Evolutionary conservation across 2,329 filamentous ascomycete species (phyloP), one percentile per base, ranked within the genome.

Genomic region (Beauveria australis): DNA sequence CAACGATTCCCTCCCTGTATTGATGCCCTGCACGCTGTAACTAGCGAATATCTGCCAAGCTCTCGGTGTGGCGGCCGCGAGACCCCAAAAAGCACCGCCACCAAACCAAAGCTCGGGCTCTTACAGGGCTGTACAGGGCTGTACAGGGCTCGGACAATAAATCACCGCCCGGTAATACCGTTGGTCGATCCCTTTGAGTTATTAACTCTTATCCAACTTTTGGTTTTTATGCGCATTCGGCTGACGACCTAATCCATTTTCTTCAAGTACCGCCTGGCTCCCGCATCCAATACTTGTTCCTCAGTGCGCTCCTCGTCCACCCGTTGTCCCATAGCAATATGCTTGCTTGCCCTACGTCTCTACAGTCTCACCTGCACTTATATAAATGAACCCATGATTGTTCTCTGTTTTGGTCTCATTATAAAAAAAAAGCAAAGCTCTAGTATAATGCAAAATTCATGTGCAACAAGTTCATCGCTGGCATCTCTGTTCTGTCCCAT

Each of bases 401-500:
- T 51, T 58, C 16, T 24, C 33, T 41, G 10, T 26, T 19, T 59
- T 44, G 24, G 6, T 43, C 56, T 52, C 22, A 6, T 41, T 37
- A 41, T 14, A 16, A 43, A 52, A 28, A 28, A 26, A 3, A 19
- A 16, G 26, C 46, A 7, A 59, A n/a, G 16, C 33, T 37, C 33
- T 37, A 37, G 12, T 37, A 47, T n/a, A 59, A 53, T 59, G 49
- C 57, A 47, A 46, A 59, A 59, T n/a, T 28, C 16, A 40, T 24
- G 19, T 49, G 28, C 49, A 46, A 53, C 18, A 18, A 10, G 7
- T 14, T 24, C 3, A 8, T 37, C 3, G 46, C 37, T 10, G 30
- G n/a, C n/a, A 9, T 51, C 7, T 43, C 16, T 44, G 4, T 26
- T 33, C 26, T 18, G 22, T 14, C 46, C 1, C 8, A 6, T 24